These are phyloP conservation scores for Trichoderma brevicompactum DNA, from an alignment of 2,329 filamentous ascomycete species.

Conservation along the genomic window DNA sequence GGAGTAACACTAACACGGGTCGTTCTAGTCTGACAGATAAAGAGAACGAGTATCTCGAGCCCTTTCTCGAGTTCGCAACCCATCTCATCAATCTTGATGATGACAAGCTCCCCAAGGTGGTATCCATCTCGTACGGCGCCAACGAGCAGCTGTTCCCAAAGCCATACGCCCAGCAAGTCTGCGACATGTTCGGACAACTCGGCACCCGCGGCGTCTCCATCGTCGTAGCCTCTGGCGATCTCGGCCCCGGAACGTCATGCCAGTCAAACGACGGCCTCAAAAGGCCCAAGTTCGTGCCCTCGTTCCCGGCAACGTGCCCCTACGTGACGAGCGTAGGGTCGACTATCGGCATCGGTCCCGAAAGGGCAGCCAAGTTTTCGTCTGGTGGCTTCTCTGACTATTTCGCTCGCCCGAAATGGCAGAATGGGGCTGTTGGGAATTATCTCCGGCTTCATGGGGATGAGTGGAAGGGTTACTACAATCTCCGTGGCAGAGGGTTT, in stretches of 20 bases:
- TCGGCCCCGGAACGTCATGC: slow-evolving; percentile 44
- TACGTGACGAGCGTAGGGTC: slow-evolving; percentile 67
- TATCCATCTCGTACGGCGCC: slow-evolving; percentile 73
- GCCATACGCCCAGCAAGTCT: slow-evolving; percentile 57
- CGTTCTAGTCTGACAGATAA: slow-evolving; percentile 5
- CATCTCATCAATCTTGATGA: slow-evolving; percentile 61
- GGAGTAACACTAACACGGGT: neutral
- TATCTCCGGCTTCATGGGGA: slow-evolving; percentile 51
- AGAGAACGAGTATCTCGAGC: slow-evolving; percentile 56
- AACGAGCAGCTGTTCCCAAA: slow-evolving; percentile 66
- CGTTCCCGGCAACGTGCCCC: slow-evolving; percentile 53
- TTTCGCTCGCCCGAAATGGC: slow-evolving; percentile 50
- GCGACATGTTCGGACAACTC: slow-evolving; percentile 66
- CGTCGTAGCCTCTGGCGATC: slow-evolving; percentile 67
- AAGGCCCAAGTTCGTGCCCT: slow-evolving; percentile 41
- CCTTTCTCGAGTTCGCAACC: slow-evolving; percentile 66
- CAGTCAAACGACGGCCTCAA: slow-evolving; percentile 45
- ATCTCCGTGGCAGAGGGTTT: slow-evolving; percentile 58
- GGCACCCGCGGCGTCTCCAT: slow-evolving; percentile 69
- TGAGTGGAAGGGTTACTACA: slow-evolving; percentile 54
- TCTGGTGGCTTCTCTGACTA: slow-evolving; percentile 56
- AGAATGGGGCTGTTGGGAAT: slow-evolving; percentile 50
- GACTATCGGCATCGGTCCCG: slow-evolving; percentile 56
- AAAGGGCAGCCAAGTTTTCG: slow-evolving; percentile 57
- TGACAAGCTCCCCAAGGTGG: slow-evolving; percentile 61